These are phyloP conservation scores for Tritrichomonas musculus DNA, from an alignment of 208 protist genomes.

Conservation along the genomic window DNA sequence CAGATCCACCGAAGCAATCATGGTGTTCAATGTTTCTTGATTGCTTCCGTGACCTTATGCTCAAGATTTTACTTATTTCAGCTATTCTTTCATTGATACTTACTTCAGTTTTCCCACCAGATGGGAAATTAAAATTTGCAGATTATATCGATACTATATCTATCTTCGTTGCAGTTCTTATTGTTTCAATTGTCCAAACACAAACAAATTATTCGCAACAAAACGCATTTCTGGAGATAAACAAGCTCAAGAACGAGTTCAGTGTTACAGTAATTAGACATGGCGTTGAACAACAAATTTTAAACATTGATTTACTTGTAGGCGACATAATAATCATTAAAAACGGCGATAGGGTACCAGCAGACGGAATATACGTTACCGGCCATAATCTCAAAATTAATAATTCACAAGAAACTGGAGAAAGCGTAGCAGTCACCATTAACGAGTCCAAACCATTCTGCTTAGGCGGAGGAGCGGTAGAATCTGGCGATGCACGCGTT, in stretches of 20 bases:
- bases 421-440: neutral
- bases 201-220: no score
- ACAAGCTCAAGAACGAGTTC: neutral
- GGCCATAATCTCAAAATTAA: neutral
- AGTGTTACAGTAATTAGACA: neutral
- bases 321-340: conserved; percentile 37
- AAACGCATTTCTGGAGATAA: neutral
- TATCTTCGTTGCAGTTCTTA: neutral
- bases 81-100: neutral
- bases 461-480: neutral
- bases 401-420: neutral
- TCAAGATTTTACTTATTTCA: neutral
- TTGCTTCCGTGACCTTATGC: neutral
- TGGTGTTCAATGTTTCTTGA: neutral
- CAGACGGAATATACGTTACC: conserved; percentile 17
- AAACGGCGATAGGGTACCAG: conserved; percentile 23
- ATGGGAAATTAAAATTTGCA: neutral
- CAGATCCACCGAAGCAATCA: neutral
- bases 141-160: neutral
- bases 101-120: neutral
- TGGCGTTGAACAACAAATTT: neutral
- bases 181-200: neutral
- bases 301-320: neutral
- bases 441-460: neutral
- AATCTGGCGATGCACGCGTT: neutral